These are phyloP conservation scores for Coemansia sp. DNA, from an alignment of 192 early-diverging fungal genomes.

Conservation along the genomic window DNA sequence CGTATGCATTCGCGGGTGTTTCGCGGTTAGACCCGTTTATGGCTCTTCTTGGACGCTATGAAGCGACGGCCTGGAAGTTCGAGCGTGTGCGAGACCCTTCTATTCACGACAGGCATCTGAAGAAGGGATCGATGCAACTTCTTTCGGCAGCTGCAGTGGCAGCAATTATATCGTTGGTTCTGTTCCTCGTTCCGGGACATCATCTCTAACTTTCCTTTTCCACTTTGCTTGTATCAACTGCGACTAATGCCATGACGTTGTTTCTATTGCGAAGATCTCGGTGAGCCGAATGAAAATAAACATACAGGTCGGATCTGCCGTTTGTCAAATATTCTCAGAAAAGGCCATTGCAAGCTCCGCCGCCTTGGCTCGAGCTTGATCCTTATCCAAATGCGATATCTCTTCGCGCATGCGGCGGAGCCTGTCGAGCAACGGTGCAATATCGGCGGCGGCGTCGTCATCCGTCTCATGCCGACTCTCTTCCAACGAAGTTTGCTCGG, in stretches of 20 bases:
- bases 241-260: too few species aligned
- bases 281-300: too few species aligned
- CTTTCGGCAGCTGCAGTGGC: constrained; percentile 25
- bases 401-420: constrained; percentile 25
- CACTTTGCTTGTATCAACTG: constrained; percentile 2
- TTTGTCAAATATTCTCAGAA: constrained; percentile 7
- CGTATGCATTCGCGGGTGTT: constrained; percentile 38
- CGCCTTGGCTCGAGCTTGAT: constrained; percentile 31
- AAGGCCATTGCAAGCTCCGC: constrained; percentile 50
- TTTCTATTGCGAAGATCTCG: too few species aligned
- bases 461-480: neutral
- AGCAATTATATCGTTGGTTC: constrained; percentile 33
- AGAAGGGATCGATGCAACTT: constrained; percentile 37
- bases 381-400: constrained; percentile 33
- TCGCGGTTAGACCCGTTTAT: constrained; percentile 46
- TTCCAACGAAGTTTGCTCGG: neutral
- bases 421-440: constrained; percentile 19
- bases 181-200: constrained; percentile 51
- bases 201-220: constrained; percentile 25
- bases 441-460: constrained; percentile 8
- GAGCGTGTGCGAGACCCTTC: constrained; percentile 29
- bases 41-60: constrained; percentile 40
- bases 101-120: constrained; percentile 39
- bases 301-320: too few species aligned
- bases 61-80: constrained; percentile 38